Base-by-base conservation (phyloP, 2,329 filamentous ascomycete species). In the Epichloe sylvatica region DNA sequence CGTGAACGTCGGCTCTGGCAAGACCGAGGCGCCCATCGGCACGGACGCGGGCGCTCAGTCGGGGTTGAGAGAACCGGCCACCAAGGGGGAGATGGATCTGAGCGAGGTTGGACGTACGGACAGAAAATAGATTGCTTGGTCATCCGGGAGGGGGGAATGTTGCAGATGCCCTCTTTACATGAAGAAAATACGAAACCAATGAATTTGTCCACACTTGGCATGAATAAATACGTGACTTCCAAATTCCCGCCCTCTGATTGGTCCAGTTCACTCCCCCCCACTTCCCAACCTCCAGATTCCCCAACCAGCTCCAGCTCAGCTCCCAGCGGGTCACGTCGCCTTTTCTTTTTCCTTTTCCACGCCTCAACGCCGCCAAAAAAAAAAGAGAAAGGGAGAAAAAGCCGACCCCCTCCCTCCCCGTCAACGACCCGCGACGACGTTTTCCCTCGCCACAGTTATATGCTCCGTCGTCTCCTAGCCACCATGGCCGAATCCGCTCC, bases 401-500 rank as follows among this genome's bases (percentile, higher is more conserved):
- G 25, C 8, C 25, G 25, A 9, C 8, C 25, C 23, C 23, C 21
- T 19, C 21, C 21, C 5, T 23, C 23, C 23, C 23, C 23, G 7
- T 25, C 25, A 25, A 25, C 2, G 25, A 25, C 25, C 21, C 21
- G 3, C 25, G 25, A 19, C 30, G 30, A 25, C n/a, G 5, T 9
- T 3, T 3, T 3, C 9, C 3, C 6, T n/a, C 45, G 7, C 23
- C 23, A 46, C 3, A 30, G 30, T 52, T 56, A 48, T 38, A 67
- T 67, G 64, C 57, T 62, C 46, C 63, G 62, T 42, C 63, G 64
- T 51, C 44, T 62, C 51, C 19, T 62, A 52, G 44, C 49, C 40
- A 57, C 53, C 55, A 68, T 68, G 66, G 74, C 82, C 60, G 78
- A 86, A 74, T 77, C 73, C 63, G 77, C 82, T 61, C 70, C 83